These are phyloP conservation scores for Botrytis cinerea DNA, from an alignment of 2,329 filamentous ascomycete species.

Conservation along the genomic window DNA sequence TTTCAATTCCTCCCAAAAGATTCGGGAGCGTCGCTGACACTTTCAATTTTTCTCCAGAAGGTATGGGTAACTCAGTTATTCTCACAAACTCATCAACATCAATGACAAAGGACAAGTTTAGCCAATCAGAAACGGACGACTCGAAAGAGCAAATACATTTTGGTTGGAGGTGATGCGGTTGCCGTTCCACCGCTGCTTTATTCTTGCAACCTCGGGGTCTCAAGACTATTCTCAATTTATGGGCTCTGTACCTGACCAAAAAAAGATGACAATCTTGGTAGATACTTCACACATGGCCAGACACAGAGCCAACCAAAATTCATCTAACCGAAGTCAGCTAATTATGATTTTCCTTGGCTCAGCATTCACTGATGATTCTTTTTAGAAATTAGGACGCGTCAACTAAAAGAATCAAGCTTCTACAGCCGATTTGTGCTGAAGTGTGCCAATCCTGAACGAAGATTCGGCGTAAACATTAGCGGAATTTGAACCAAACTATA, in stretches of 20 bases:
- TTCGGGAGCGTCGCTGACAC: background rate
- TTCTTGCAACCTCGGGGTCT: background rate
- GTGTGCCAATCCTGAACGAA: background rate
- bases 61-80: no score
- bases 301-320: background rate
- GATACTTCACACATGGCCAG: background rate
- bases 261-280: background rate
- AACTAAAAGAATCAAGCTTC: background rate
- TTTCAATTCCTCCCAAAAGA: no score
- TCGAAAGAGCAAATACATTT: background rate
- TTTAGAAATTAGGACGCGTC: background rate
- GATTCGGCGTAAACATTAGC: background rate
- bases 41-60: background rate
- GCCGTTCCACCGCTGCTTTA: background rate
- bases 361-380: background rate
- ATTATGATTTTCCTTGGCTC: background rate
- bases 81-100: background rate
- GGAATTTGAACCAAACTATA: background rate
- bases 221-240: background rate
- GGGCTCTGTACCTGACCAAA: slow-evolving; percentile 1
- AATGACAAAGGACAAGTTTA: background rate
- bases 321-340: background rate
- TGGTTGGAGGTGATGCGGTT: no score
- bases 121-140: background rate
- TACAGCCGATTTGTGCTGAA: background rate